phyloP scores from a whole-genome alignment of 2,329 filamentous ascomycete species.

The Macroventuria anomochaeta region DNA sequence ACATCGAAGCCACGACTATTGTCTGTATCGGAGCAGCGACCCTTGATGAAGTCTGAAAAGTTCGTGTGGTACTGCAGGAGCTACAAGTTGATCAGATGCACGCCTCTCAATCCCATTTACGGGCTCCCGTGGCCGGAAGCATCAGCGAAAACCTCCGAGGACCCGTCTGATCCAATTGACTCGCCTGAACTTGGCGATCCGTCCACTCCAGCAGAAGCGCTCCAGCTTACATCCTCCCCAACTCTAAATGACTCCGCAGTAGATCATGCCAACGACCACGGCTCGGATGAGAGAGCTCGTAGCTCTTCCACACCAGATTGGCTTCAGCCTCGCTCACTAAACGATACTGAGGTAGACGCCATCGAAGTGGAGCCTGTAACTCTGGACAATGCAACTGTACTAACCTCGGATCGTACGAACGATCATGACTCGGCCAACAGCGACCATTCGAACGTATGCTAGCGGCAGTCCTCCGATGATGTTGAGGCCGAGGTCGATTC shows the following conservation, averaged over 20 bases:
- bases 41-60: not conserved
- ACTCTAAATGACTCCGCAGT: not conserved
- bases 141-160: not conserved
- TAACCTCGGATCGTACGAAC: too few relatives aligned
- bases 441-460: too few relatives aligned
- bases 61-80: not conserved
- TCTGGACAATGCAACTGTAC: too few relatives aligned
- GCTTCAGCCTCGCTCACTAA: too few relatives aligned
- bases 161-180: not conserved
- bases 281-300: not conserved
- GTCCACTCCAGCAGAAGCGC: not conserved
- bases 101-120: not conserved
- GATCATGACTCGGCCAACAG: not conserved
- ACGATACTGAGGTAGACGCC: too few relatives aligned
- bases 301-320: not conserved
- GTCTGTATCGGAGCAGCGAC: not conserved
- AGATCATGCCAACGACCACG: not conserved
- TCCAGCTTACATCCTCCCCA: not conserved
- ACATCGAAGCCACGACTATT: not conserved
- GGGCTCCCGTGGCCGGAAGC: not conserved
- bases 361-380: too few relatives aligned
- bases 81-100: slow-evolving; percentile 1
- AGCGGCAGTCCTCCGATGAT: too few relatives aligned
- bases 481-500: not conserved
- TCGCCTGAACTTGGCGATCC: not conserved